Base-by-base conservation (phyloP, 352 stramenopile species). In the Pythium dissotocum region DNA sequence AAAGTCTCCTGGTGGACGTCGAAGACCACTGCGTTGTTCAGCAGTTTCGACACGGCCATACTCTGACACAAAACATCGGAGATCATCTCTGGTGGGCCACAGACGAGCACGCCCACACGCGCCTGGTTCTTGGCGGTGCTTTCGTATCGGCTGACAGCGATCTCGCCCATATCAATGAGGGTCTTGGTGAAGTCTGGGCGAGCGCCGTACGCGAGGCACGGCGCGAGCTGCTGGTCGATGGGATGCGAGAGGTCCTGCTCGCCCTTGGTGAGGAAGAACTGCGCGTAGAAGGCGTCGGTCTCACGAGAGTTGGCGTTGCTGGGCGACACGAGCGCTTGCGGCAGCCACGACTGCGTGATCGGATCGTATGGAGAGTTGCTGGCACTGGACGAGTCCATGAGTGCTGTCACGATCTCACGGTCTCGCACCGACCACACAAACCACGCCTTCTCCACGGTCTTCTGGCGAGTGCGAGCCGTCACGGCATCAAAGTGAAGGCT, bases 401-500 rank as follows among this genome's bases (percentile, higher is more conserved):
- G 30, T 28, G 69, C 71, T 14, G 77, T 44, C 6, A 85, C 28
- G 48, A 80, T 67, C 10, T 77, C 75, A 0, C 67, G 73, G 9
- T 87, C 73, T 0, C 69, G 75, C 1, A 80, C 67, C 0, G 78
- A 77, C 78, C 80, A 89, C 0, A 85, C 75, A n/a, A 88, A 88
- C 51, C 75, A 65, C 30, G 82, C 77, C 9, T 72, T 69, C 49
- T 82, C 40, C 16, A 86, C 21, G 9, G 30, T 49, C 1, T 30
- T 21, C 40, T 48, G 40, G 14, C 40, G 40, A 13, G 12, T 48
- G 4, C 40, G 40, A 18, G 32, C 24, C 7, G 44, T 7, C 7
- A 26, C 48, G 8, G 49, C 21, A 1, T 77, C 67, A 54, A 80
- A 67, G 58, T 80, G 63, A 2, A 85, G 21, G 46, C 73, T 76